A percentile compares a stretch with the other conserved stretches of the same genome.
These are phyloP conservation scores for Trichosporon inkin DNA, from an alignment of 1,284 basidiomycete genomes.

Conservation along the genomic window DNA sequence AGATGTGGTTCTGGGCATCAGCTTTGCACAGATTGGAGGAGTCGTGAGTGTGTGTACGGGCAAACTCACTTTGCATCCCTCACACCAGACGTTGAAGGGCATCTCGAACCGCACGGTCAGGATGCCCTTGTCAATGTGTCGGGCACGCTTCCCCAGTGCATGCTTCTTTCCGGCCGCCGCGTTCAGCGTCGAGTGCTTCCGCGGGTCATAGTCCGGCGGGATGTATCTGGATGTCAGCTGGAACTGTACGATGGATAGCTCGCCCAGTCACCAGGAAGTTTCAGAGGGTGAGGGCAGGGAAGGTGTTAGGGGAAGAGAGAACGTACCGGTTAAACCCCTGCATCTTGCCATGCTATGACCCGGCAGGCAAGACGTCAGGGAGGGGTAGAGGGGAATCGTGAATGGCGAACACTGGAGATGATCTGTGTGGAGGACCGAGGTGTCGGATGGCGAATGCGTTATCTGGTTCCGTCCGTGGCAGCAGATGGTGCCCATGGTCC, in stretches of 20 bases:
- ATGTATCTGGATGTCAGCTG: conserved; percentile 70
- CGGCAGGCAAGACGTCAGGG: not conserved
- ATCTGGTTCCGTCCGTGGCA: conserved; percentile 4
- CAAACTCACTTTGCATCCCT: conserved; percentile 64
- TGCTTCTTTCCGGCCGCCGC: conserved; percentile 74
- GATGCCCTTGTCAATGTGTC: conserved; percentile 86
- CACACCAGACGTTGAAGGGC: conserved; percentile 98
- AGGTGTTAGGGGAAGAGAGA: no score
- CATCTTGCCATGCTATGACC: conserved; percentile 22
- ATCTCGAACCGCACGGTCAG: conserved; percentile 85
- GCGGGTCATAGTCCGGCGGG: conserved; percentile 83
- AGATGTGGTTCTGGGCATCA: conserved; percentile 66
- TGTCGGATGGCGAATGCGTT: conserved; percentile 1
- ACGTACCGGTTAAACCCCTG: conserved; percentile 67
- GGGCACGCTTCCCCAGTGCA: conserved; percentile 82
- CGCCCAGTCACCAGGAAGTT: no score
- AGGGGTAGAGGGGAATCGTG: not conserved
- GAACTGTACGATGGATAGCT: conserved; percentile 47
- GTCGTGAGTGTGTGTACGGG: no score
- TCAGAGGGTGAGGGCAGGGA: no score
- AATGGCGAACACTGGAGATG: not conserved
- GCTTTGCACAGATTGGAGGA: not conserved
- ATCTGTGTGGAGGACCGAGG: not conserved
- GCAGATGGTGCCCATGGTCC: not conserved
- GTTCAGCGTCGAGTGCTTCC: conserved; percentile 76